phyloP scores from a whole-genome alignment of 305 asterid species.

The Fraxinus nigra region DNA sequence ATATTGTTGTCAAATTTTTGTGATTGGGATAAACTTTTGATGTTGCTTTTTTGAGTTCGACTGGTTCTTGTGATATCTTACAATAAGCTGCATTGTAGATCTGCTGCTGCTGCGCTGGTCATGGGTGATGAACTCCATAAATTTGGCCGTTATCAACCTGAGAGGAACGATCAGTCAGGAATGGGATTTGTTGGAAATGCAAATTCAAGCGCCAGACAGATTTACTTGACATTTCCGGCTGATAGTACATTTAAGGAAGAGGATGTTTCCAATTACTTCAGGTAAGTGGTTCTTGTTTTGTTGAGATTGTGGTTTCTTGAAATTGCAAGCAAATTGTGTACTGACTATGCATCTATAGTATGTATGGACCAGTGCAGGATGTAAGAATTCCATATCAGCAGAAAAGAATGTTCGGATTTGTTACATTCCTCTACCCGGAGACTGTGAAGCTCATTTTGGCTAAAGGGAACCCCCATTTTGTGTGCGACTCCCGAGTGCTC shows the following conservation, averaged over 20 bases:
- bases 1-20: neutral
- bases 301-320: neutral
- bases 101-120: constrained; percentile 41
- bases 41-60: neutral
- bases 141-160: constrained; percentile 34
- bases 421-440: constrained; percentile 79
- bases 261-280: constrained; percentile 85
- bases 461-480: constrained; percentile 95
- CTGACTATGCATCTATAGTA: constrained; percentile 37
- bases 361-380: constrained; percentile 96
- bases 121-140: constrained; percentile 42
- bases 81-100: constrained; percentile 31
- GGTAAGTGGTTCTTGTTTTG: constrained; percentile 35
- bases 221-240: constrained; percentile 93
- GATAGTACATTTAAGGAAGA: constrained; percentile 92
- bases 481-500: constrained; percentile 93
- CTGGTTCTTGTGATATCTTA: neutral
- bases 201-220: constrained; percentile 72
- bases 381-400: constrained; percentile 96
- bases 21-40: constrained; percentile 1
- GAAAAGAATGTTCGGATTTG: constrained; percentile 95
- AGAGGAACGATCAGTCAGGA: constrained; percentile 48
- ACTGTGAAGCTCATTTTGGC: constrained; percentile 88
- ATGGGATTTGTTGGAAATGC: constrained; percentile 55
- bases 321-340: neutral